A percentile compares a stretch with the other conserved stretches of the same genome.
Evolutionary conservation across 1,284 basidiomycete genomes (phyloP).

Genomic region (Blastosporella zonata): DNA sequence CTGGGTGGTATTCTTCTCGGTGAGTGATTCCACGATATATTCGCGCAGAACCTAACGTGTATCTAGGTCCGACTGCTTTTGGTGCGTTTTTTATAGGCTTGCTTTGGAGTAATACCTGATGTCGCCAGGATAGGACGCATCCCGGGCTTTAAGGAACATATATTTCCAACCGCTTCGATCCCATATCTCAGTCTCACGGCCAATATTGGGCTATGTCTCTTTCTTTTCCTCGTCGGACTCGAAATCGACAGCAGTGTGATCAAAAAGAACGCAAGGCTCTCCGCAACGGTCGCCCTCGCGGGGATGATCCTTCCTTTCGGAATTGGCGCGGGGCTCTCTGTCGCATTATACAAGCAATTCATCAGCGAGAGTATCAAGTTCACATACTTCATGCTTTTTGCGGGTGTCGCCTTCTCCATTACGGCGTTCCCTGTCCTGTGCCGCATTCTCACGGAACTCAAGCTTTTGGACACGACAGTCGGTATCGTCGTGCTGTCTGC

Average conservation of each 20-base stretch:
- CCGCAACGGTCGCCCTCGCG: constrained; percentile 53
- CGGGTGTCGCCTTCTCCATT: constrained; percentile 89
- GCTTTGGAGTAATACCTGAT: constrained; percentile 22
- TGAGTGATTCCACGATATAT: neutral
- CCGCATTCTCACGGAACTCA: constrained; percentile 79
- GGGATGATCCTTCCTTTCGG: constrained; percentile 83
- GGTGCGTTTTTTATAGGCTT: constrained; percentile 31
- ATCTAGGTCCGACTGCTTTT: constrained; percentile 71
- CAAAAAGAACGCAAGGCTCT: constrained; percentile 71
- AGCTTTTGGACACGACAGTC: constrained; percentile 89
- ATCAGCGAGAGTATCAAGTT: constrained; percentile 64
- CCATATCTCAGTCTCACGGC: constrained; percentile 86
- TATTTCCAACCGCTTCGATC: constrained; percentile 74
- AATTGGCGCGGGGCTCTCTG: constrained; percentile 79
- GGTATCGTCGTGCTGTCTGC: constrained; percentile 93
- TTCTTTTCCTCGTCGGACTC: constrained; percentile 86
- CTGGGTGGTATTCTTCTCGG: constrained; percentile 50
- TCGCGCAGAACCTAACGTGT: constrained; percentile 1
- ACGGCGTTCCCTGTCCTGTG: constrained; percentile 95
- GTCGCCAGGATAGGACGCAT: constrained; percentile 45
- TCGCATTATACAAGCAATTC: constrained; percentile 80
- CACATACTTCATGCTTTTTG: constrained; percentile 92
- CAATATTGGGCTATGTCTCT: constrained; percentile 92
- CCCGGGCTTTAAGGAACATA: constrained; percentile 76
- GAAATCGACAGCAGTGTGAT: constrained; percentile 83